These are phyloP conservation scores for Alternaria arbusti DNA, from an alignment of 2,329 filamentous ascomycete genomes.

Conservation along the genomic window DNA sequence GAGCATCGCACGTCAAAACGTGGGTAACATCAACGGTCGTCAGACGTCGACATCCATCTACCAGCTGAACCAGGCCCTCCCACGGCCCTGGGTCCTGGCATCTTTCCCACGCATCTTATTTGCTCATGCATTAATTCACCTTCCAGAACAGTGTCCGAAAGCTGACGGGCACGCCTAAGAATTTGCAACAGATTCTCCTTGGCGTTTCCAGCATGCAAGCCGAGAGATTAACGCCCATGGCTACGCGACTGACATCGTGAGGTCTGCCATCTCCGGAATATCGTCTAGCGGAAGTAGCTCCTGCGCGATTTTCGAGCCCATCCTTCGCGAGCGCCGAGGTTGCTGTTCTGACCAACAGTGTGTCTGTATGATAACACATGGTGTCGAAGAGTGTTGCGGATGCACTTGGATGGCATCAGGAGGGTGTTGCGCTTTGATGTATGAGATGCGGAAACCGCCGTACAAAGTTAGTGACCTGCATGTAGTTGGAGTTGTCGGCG, in stretches of 20 bases:
- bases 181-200: neutral
- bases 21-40: neutral
- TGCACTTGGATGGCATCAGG: neutral
- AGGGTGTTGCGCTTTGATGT: neutral
- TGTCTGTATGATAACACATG: neutral
- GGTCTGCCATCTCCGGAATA: neutral
- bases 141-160: neutral
- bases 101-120: neutral
- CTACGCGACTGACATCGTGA: neutral
- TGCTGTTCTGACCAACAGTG: neutral
- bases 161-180: neutral
- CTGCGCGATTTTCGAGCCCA: neutral
- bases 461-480: neutral
- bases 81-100: neutral
- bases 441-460: neutral
- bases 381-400: neutral
- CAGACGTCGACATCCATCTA: neutral
- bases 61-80: neutral
- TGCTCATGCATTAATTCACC: neutral
- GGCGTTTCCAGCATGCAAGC: neutral
- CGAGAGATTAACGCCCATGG: neutral
- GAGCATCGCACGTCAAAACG: neutral
- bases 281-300: neutral
- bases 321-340: neutral
- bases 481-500: neutral